Evolutionary conservation across 331 rosid species (phyloP).

Genomic region (Ulmus americana): DNA sequence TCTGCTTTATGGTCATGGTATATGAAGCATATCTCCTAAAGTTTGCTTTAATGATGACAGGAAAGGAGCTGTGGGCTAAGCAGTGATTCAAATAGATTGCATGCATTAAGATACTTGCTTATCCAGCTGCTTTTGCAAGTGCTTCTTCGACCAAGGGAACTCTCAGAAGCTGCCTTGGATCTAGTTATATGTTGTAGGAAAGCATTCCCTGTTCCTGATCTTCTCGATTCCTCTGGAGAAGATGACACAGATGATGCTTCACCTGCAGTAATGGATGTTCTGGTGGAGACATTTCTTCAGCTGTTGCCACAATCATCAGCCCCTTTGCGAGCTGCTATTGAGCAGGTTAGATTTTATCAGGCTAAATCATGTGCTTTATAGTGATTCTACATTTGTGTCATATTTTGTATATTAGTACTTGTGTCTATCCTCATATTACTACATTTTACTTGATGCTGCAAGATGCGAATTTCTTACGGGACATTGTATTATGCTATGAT

Average conservation of each 20-base stretch:
- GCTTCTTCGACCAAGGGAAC: constrained; percentile 75
- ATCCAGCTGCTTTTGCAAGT: constrained; percentile 84
- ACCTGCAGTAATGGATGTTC: constrained; percentile 82
- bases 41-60: constrained; percentile 34
- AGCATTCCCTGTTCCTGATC: constrained; percentile 54
- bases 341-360: constrained; percentile 57
- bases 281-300: constrained; percentile 85
- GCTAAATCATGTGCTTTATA: constrained; percentile 8
- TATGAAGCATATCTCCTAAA: constrained; percentile 6
- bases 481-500: background rate
- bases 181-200: constrained; percentile 74
- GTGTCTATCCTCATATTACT: background rate
- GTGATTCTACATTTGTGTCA: background rate
- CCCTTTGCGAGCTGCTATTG: constrained; percentile 80
- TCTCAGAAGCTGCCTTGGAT: constrained; percentile 77
- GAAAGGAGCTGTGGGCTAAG: constrained; percentile 48
- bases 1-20: background rate
- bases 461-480: background rate
- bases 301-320: constrained; percentile 86
- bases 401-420: background rate
- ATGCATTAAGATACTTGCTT: constrained; percentile 75
- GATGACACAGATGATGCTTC: constrained; percentile 51
- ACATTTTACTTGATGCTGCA: background rate
- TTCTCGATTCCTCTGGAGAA: constrained; percentile 53
- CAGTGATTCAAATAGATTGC: constrained; percentile 51